These are phyloP conservation scores for Ceratocystis papillata DNA, from an alignment of 2,329 filamentous ascomycete genomes.

Conservation along the genomic window DNA sequence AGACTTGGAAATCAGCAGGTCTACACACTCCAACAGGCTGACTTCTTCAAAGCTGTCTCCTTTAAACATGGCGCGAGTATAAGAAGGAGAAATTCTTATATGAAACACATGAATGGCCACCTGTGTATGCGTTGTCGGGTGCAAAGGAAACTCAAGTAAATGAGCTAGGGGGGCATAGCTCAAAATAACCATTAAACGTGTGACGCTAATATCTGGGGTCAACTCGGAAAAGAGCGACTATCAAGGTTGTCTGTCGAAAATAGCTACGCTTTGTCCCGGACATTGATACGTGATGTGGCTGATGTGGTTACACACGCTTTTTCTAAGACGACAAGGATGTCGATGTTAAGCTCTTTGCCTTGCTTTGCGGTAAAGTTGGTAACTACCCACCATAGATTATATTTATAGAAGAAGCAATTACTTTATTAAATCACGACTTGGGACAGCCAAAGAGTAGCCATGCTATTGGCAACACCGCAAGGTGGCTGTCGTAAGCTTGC, in stretches of 20 bases:
- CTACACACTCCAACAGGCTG: no score
- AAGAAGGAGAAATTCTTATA: not conserved
- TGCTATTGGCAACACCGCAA: not conserved
- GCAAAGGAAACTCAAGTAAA: not conserved
- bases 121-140: not conserved
- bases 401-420: not conserved
- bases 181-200: no score
- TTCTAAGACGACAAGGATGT: not conserved
- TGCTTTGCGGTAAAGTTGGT: not conserved
- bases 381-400: not conserved
- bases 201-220: not conserved
- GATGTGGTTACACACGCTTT: not conserved
- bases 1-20: no score
- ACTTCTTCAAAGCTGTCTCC: no score
- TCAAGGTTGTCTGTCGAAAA: not conserved
- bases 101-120: no score
- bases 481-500: not conserved
- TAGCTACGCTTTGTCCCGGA: not conserved
- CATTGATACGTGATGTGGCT: not conserved
- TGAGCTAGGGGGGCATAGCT: not conserved
- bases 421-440: not conserved
- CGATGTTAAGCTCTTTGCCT: not conserved
- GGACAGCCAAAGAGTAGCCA: not conserved
- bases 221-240: not conserved
- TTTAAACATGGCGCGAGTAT: not conserved